Base-by-base conservation (phyloP, 768 basidiomycete species). In the Mycena albidolilacea region DNA sequence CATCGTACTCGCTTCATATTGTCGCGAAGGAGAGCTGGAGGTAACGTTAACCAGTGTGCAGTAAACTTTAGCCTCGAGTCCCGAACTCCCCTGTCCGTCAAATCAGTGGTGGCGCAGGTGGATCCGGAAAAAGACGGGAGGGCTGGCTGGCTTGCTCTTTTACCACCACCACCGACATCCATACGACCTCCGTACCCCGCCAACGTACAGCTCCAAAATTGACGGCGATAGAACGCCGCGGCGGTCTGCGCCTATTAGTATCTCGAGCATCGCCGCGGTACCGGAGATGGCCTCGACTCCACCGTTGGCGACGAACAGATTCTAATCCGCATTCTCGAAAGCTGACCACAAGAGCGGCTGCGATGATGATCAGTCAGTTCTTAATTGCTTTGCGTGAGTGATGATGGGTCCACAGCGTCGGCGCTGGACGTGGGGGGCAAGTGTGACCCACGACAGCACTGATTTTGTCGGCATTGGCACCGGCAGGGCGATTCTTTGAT, bases 291-390 rank as follows among this genome's bases (percentile, higher is more conserved):
- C 14, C 5, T 19, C 57, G 35, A 15, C 15, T 59, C 19, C 19
- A n/a, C 58, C 37, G 37, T 5, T 59, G 58, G 38, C 37, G 58
- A 59, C 58, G 58, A 59, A 59, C 58, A 58, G 57, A 58, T 59
- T n/a, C 19, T 50, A 50, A 50, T 50, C 50, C 50, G 50, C 5
- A 8, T 50, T 50, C 50, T 50, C 19, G 15, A 50, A 50, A n/a
- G 50, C 50, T n/a, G 6, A 50, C 19, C 50, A n/a, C 17, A 10
- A 50, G 41, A 43, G 23, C 23, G 41, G 10, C 41, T 10, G 41
- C 41, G 14, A 7, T 50, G 50, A 50, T 50, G 50, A 50, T 50
- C 50, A 50, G 50, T 50, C 50, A n/a, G 50, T 50, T n/a, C 50
- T 17, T 50, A 50, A 50, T 50, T 50, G 50, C 50, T 50, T n/a